Evolutionary conservation across 495 filamentous ascomycete genomes (phyloP), one percentile per base, ranked within the genome.

Genomic region (Penicillium canescens): DNA sequence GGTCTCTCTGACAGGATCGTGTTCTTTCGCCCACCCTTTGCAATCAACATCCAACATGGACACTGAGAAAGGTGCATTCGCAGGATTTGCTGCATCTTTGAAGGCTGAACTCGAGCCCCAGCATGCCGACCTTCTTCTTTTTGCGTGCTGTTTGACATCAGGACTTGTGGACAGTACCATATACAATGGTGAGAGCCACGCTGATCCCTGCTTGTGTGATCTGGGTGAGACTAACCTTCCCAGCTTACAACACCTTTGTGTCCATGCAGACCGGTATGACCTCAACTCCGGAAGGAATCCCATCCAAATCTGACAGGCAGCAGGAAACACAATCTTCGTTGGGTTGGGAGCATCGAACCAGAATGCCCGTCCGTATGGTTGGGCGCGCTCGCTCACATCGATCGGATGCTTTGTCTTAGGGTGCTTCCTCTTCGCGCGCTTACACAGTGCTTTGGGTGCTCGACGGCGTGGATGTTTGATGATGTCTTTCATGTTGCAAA

Each of bases 251-350:
- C 33, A 80, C 77, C 38, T 82, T 81, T 54, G 79, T 80, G 14
- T 78, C 75, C 20, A 82, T 82, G 79, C 79, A 82, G 59, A 82
- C 79, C 6, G 76, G 77, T 78, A 57, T 28, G 55, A 39, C 41
- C 10, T 7, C 8, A 18, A 37, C n/a, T 28, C 14, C n/a, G 8
- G 28, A 31, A 31, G 28, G 8, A 31, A 31, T 20, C 14, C 21
- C 10, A 34, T 12, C n/a, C 5, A 2, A 31, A 31, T 31, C 28
- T 31, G 28, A 31, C 7, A 23, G 46, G 6, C 3, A 9, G 9
- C 28, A 68, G 82, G 83, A 23, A 86, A 86, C 54, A 85, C 82
- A 14, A 80, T 86, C 51, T 84, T 86, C 73, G 69, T 85, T 20
- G 81, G 81, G 40, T 73, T 86, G 44, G 82, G 82, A 48, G 76